A percentile compares a stretch with the other conserved stretches of the same genome.
phyloP scores from a whole-genome alignment of 2,329 filamentous ascomycete genomes.

The Xylaria sp. region DNA sequence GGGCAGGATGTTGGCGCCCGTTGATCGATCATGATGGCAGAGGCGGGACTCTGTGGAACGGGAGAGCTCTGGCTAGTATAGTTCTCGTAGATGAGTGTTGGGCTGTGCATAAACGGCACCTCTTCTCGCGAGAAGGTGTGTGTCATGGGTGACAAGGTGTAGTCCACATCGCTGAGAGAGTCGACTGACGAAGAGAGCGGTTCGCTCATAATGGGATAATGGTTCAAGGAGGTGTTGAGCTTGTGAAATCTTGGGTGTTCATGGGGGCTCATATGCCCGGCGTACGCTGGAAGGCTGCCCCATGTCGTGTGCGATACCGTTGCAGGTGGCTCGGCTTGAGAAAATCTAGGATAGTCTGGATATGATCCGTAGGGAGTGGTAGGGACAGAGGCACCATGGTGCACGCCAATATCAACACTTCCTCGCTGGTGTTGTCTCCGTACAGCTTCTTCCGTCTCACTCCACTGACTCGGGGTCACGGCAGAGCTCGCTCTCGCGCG shows the following conservation, averaged over 20 bases:
- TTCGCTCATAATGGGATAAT: constrained; percentile 60
- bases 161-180: constrained; percentile 71
- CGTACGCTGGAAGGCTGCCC: constrained; percentile 60
- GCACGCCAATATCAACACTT: constrained; percentile 52
- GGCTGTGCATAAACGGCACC: constrained; percentile 66
- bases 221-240: constrained; percentile 53
- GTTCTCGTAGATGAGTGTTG: constrained; percentile 67
- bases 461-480: constrained; percentile 55
- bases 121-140: constrained; percentile 67
- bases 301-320: constrained; percentile 57
- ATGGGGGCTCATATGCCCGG: constrained; percentile 52
- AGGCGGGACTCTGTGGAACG: constrained; percentile 66
- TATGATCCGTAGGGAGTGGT: constrained; percentile 51
- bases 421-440: constrained; percentile 52
- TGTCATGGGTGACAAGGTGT: constrained; percentile 64
- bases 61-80: constrained; percentile 65
- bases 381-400: constrained; percentile 57
- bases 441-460: constrained; percentile 52
- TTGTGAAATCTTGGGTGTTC: constrained; percentile 59
- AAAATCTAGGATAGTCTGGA: constrained; percentile 65
- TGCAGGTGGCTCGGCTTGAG: constrained; percentile 58
- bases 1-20: constrained; percentile 69
- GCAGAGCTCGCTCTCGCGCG: constrained; percentile 60
- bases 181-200: constrained; percentile 67
- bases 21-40: constrained; percentile 66